A percentile compares a stretch with the other conserved stretches of the same genome.
phyloP scores from a whole-genome alignment of 352 stramenopile species.

The Phytopythium helicoides region DNA sequence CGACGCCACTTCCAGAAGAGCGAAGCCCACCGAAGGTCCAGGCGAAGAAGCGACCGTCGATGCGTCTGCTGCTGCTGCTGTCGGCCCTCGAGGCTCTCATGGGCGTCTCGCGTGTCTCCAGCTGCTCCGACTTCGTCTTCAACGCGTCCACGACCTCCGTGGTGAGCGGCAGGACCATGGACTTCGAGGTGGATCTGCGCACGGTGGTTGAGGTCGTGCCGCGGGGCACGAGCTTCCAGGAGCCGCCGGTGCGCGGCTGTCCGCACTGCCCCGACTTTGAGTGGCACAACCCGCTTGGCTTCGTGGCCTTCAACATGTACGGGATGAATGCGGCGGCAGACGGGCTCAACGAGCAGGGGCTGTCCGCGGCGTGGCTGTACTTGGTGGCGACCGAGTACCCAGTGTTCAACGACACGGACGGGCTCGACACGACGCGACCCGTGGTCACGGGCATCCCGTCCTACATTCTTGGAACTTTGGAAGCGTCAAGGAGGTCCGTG shows the following conservation, averaged over 20 bases:
- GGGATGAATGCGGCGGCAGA: slow-evolving; percentile 52
- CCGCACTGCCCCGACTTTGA: slow-evolving; percentile 39
- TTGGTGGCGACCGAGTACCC: slow-evolving; percentile 51
- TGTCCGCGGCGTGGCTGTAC: slow-evolving; percentile 52
- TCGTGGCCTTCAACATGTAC: slow-evolving; percentile 51
- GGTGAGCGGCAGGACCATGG: slow-evolving; percentile 53
- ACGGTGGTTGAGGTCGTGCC: slow-evolving; percentile 49
- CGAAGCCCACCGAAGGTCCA: no score
- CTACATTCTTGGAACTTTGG: slow-evolving; percentile 72
- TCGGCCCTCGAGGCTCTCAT: no score
- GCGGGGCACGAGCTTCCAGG: slow-evolving; percentile 41
- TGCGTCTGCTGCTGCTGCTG: no score
- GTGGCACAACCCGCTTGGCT: slow-evolving; percentile 41
- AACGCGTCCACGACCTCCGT: slow-evolving; percentile 31
- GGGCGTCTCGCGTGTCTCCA: no score
- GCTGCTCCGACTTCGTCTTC: slow-evolving; percentile 62
- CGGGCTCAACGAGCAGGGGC: slow-evolving; percentile 49
- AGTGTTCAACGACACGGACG: slow-evolving; percentile 8
- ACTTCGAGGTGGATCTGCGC: slow-evolving; percentile 49
- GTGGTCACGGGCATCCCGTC: slow-evolving; percentile 65
- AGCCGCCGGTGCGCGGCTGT: slow-evolving; percentile 32
- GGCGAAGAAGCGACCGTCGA: no score
- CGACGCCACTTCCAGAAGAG: no score
- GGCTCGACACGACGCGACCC: slow-evolving; percentile 29
- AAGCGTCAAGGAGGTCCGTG: slow-evolving; percentile 53